Evolutionary conservation across 2,329 filamentous ascomycete species (phyloP).

Genomic region (Fusarium poae): DNA sequence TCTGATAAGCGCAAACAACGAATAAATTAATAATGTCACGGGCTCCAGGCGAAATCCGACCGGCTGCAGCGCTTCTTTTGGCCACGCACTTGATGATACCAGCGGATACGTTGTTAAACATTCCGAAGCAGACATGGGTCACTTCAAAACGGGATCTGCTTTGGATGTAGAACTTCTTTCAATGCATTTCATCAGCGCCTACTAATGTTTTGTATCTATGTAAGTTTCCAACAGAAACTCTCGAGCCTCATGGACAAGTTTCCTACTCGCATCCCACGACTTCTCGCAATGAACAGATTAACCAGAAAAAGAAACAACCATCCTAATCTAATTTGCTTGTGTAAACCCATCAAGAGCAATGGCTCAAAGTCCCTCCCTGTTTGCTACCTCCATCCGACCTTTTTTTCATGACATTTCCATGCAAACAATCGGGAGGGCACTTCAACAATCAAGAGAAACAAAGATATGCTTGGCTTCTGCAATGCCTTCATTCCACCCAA

Average conservation of each 20-base stretch:
- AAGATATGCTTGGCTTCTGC: slow-evolving; percentile 36
- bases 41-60: neutral
- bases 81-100: neutral
- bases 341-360: slow-evolving; percentile 45
- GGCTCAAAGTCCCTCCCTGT: slow-evolving; percentile 46
- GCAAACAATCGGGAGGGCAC: slow-evolving; percentile 23
- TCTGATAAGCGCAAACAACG: neutral
- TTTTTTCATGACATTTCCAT: slow-evolving; percentile 16
- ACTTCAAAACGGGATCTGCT: neutral
- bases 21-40: neutral
- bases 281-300: slow-evolving; percentile 45
- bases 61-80: neutral
- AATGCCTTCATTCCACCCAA: slow-evolving; percentile 33
- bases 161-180: neutral
- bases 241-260: slow-evolving; percentile 21
- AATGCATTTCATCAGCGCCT: slow-evolving; percentile 31
- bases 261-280: slow-evolving; percentile 40
- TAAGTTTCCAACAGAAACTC: slow-evolving; percentile 38
- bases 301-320: slow-evolving; percentile 49
- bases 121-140: neutral
- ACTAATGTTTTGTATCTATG: slow-evolving; percentile 42
- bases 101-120: neutral
- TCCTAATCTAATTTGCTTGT: slow-evolving; percentile 52
- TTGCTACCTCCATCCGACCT: slow-evolving; percentile 26
- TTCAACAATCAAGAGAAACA: slow-evolving; percentile 35